Conservation (phyloP, 2,329 filamentous ascomycete species). For the Hypoxylon sp. region DNA sequence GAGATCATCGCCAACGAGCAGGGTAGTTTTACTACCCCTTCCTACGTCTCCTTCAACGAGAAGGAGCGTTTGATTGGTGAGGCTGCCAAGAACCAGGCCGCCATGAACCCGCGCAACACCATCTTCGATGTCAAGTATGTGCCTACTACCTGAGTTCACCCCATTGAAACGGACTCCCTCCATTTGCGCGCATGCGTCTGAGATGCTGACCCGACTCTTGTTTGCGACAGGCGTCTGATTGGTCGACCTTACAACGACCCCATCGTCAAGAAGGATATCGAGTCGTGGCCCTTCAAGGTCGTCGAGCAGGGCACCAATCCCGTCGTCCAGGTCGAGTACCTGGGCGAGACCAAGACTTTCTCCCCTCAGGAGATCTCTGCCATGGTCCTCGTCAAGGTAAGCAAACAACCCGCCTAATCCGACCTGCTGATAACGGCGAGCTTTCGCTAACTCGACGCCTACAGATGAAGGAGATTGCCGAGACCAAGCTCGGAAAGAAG, state of each 20-base stretch:
- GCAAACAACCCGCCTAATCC: constrained; percentile 36
- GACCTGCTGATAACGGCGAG: neutral
- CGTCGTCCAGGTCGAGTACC: constrained; percentile 93
- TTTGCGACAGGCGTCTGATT: constrained; percentile 81
- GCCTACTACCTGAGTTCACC: neutral
- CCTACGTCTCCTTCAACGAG: constrained; percentile 98
- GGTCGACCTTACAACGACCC: constrained; percentile 94
- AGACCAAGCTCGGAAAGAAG: constrained; percentile 98
- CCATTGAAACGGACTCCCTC: constrained; percentile 1
- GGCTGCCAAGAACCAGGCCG: constrained; percentile 99
- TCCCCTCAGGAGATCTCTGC: constrained; percentile 98
- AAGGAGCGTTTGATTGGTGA: constrained; percentile 99
- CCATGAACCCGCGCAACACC: constrained; percentile 98
- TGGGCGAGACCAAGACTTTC: constrained; percentile 94
- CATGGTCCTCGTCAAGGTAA: constrained; percentile 97
- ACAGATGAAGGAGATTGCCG: constrained; percentile 99
- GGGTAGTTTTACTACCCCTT: constrained; percentile 98
- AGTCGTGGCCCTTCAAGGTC: constrained; percentile 99
- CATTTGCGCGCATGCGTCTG: constrained; percentile 1
- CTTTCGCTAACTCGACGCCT: constrained; percentile 33
- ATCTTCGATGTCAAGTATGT: constrained; percentile 98
- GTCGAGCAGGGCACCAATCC: constrained; percentile 88
- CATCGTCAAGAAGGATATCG: constrained; percentile 97
- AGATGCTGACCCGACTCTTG: constrained; percentile 10
- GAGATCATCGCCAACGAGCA: constrained; percentile 99